phyloP scores from a whole-genome alignment of 371 early-diverging fungal genomes.

The Nosema muscidifuracis region DNA sequence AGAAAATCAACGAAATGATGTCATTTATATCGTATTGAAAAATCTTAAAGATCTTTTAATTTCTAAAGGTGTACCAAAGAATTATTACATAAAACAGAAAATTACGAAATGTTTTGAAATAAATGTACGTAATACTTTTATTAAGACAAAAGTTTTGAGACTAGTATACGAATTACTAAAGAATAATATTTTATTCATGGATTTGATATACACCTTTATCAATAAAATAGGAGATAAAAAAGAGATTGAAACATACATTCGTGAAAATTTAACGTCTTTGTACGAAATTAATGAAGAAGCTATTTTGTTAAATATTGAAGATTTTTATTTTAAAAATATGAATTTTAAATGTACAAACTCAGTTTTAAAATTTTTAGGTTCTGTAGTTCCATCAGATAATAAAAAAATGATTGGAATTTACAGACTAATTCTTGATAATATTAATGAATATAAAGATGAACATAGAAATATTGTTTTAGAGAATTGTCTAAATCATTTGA shows the following conservation, averaged over 20 bases:
- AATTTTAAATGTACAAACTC: constrained; percentile 32
- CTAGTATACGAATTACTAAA: constrained; percentile 35
- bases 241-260: constrained; percentile 10
- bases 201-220: constrained; percentile 43
- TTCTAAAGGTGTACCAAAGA: constrained; percentile 11
- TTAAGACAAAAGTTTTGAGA: constrained; percentile 43
- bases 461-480: constrained; percentile 4
- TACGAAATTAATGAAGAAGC: constrained; percentile 16
- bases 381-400: constrained; percentile 8
- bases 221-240: constrained; percentile 41
- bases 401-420: neutral
- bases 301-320: constrained; percentile 43
- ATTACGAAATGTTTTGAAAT: constrained; percentile 46
- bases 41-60: constrained; percentile 45
- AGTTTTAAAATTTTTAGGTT: constrained; percentile 31
- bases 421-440: neutral
- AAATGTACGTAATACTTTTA: constrained; percentile 41
- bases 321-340: constrained; percentile 54
- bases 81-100: constrained; percentile 40
- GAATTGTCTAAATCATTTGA: neutral
- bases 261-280: constrained; percentile 12
- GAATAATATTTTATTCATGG: constrained; percentile 32
- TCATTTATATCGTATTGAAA: constrained; percentile 37
- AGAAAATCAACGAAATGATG: constrained; percentile 53
- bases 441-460: neutral